Evolutionary conservation across 2,329 filamentous ascomycete genomes (phyloP).

Genomic region (Aureobasidium sp.): DNA sequence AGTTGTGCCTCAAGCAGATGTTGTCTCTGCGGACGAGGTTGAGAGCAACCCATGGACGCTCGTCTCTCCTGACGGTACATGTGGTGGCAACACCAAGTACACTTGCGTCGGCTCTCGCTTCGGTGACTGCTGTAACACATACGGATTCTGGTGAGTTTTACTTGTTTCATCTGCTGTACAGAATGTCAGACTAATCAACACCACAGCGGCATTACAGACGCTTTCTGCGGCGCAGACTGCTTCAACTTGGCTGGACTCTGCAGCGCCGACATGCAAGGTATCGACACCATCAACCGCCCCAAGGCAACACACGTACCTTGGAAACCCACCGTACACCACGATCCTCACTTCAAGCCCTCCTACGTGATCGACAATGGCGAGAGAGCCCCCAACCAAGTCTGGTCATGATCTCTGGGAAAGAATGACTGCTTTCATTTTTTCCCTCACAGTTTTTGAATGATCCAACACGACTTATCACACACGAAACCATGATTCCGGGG

Average conservation of each 20-base stretch:
- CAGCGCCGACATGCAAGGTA: neutral
- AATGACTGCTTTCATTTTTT: neutral
- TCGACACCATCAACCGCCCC: neutral
- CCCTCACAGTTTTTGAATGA: neutral
- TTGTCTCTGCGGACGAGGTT: neutral
- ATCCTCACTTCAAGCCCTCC: constrained; percentile 11
- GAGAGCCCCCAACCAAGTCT: constrained; percentile 14
- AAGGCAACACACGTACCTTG: constrained; percentile 4
- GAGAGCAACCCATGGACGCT: neutral
- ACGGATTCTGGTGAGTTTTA: constrained; percentile 7
- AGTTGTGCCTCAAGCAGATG: constrained; percentile 2
- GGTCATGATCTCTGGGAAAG: constrained; percentile 9
- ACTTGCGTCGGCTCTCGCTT: constrained; percentile 8
- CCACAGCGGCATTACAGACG: constrained; percentile 4
- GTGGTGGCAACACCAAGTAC: constrained; percentile 7
- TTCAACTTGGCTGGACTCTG: constrained; percentile 4
- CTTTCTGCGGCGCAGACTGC: constrained; percentile 11
- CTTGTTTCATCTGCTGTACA: neutral
- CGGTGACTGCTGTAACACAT: constrained; percentile 11
- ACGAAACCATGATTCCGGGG: neutral
- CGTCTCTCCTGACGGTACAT: constrained; percentile 5
- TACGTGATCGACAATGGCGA: constrained; percentile 12
- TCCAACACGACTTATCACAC: neutral
- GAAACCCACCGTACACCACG: constrained; percentile 7
- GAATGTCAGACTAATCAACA: neutral